These are phyloP conservation scores for Knoxdaviesia capensis DNA, from an alignment of 2,329 filamentous ascomycete genomes.

Conservation along the genomic window DNA sequence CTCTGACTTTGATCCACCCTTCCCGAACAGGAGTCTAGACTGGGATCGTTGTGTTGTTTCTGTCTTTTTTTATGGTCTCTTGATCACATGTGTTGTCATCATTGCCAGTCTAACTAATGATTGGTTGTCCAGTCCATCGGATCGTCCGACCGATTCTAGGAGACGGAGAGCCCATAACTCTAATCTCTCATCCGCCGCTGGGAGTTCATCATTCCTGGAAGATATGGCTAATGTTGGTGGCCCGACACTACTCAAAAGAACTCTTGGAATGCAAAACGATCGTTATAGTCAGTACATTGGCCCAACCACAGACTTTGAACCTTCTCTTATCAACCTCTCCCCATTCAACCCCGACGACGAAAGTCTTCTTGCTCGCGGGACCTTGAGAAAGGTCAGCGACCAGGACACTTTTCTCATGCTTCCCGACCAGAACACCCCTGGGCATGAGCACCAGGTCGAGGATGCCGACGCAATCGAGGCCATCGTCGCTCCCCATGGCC, in stretches of 20 bases:
- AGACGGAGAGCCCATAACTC: conserved; percentile 31
- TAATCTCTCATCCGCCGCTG: conserved; percentile 40
- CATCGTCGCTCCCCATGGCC: conserved; percentile 58
- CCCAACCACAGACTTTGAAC: conserved; percentile 65
- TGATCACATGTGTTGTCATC: background rate
- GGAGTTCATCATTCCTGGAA: conserved; percentile 43
- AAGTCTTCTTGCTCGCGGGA: conserved; percentile 48
- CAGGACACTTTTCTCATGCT: conserved; percentile 64
- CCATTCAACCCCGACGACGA: conserved; percentile 67
- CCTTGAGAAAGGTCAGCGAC: conserved; percentile 56
- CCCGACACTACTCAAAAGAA: conserved; percentile 44
- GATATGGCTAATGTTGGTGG: conserved; percentile 53
- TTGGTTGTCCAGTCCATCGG: conserved; percentile 34
- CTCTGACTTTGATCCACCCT: too few species aligned
- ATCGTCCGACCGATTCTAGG: conserved; percentile 29
- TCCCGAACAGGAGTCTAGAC: too few species aligned
- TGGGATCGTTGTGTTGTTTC: too few species aligned
- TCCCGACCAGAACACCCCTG: conserved; percentile 51
- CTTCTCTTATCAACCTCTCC: conserved; percentile 63
- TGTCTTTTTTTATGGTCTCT: too few species aligned
- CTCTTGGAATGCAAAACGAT: conserved; percentile 56
- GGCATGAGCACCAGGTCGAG: conserved; percentile 47
- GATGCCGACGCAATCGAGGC: conserved; percentile 56
- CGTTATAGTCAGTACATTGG: conserved; percentile 72
- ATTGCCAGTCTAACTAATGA: conserved; percentile 22